phyloP scores from a whole-genome alignment of 2,329 filamentous ascomycete genomes.

The Exophiala viscosa region DNA sequence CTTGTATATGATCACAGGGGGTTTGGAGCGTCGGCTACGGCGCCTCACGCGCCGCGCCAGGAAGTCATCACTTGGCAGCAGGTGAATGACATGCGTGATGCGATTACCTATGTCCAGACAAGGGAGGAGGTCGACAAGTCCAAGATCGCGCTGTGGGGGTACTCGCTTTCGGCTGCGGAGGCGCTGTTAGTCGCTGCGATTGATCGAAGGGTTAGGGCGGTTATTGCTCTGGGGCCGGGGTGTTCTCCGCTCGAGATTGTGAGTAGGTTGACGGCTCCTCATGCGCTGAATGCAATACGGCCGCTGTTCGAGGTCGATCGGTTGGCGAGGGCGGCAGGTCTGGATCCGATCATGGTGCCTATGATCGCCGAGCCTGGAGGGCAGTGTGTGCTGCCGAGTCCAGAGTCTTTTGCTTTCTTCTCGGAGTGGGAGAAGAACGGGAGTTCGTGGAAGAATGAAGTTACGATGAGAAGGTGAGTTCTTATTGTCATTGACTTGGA shows the following conservation, averaged over 20 bases:
- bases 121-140: conserved; percentile 30
- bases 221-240: conserved; percentile 35
- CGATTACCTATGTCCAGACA: conserved; percentile 33
- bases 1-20: conserved; percentile 35
- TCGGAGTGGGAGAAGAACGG: conserved; percentile 32
- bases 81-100: conserved; percentile 37
- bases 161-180: conserved; percentile 38
- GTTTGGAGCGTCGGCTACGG: conserved; percentile 32
- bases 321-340: conserved; percentile 32
- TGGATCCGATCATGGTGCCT: conserved; percentile 31
- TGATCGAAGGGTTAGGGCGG: conserved; percentile 40
- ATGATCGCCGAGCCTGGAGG: conserved; percentile 31
- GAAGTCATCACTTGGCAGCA: conserved; percentile 33
- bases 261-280: conserved; percentile 32
- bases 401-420: conserved; percentile 36
- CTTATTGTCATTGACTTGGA: background rate
- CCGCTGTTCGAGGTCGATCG: conserved; percentile 28
- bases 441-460: conserved; percentile 38
- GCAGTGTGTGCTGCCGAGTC: conserved; percentile 33
- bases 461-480: conserved; percentile 33
- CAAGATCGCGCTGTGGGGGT: conserved; percentile 37
- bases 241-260: conserved; percentile 35
- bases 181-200: conserved; percentile 38
- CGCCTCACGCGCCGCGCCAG: conserved; percentile 34
- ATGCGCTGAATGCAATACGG: conserved; percentile 29